Evolutionary conservation across 78 protist species (phyloP), one percentile per base, ranked within the genome.

Genomic region (Dictyostelium purpureum): DNA sequence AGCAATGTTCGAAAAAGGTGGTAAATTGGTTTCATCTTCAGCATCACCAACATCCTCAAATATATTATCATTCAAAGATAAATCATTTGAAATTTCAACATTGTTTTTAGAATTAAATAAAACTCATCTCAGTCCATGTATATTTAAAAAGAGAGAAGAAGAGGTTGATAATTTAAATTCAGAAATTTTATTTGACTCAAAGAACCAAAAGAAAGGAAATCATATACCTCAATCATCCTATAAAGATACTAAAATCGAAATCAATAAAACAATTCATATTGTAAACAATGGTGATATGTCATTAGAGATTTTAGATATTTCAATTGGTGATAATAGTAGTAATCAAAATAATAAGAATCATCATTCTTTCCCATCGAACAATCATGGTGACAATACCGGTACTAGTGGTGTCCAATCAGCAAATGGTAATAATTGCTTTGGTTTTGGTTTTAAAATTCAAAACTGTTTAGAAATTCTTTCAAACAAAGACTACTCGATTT

Each of bases 121-220:
- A 59, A 73, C 92, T 33, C 92, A 85, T 61, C 82, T 85, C 5
- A 73, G 77, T 6, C 92, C 81, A 14, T 85, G 92, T 57, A 85
- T 85, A 37, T 85, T 85, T 45, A 70, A 85, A 49, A 43, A 61
- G 21, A 40, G 42, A 18, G 31, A 54, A 19, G 79, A 33, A 18
- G 69, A 83, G 19, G 56, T 57, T 52, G 71, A 85, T 14, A 63
- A 63, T 33, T 19, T 85, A 19, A 85, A 85, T 33, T 85, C 92
- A 0, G 92, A 85, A 4, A 85, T 85, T 14, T 70, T 85, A 26
- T 42, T 73, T n/a, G 92, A 85, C 70, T 49, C 35, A 52, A 42
- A 31, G 6, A 18, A 33, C 16, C 65, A 63, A 52, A 82, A 82
- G 45, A 37, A 49, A 21, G 67, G 52, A 37, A 10, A 19, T 2